phyloP scores from a whole-genome alignment of 2,329 filamentous ascomycete species.

The Phoma herbarum region DNA sequence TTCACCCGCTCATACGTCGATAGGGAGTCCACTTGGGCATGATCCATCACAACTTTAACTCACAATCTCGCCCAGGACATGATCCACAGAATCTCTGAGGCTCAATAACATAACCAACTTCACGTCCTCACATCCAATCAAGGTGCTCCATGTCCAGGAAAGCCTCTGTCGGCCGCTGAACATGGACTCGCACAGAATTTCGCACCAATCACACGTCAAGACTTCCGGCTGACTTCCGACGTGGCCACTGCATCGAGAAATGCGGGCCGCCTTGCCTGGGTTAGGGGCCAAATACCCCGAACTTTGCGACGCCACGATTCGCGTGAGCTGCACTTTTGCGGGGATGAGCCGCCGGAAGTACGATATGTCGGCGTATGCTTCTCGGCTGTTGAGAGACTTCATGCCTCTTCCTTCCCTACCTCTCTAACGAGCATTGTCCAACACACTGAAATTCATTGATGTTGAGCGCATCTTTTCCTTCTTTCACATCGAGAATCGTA shows the following conservation, averaged over 20 bases:
- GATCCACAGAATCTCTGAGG: not conserved
- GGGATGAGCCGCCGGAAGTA: constrained; percentile 8
- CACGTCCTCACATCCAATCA: not conserved
- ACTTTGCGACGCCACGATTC: constrained; percentile 18
- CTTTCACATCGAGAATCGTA: not conserved
- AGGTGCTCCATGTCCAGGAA: not conserved
- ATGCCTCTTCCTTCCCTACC: not conserved
- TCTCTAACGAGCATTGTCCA: not conserved
- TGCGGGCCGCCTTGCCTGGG: constrained; percentile 30
- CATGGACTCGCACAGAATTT: constrained; percentile 2
- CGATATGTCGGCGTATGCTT: constrained; percentile 25
- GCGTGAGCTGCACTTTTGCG: constrained; percentile 14
- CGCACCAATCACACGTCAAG: constrained; percentile 20
- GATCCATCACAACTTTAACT: not conserved
- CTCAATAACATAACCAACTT: not conserved
- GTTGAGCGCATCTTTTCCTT: not conserved
- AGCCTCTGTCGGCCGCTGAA: not conserved
- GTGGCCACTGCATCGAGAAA: constrained; percentile 22
- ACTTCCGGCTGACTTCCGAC: constrained; percentile 18
- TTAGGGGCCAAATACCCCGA: constrained; percentile 27
- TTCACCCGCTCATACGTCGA: not conserved
- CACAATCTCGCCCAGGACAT: not conserved
- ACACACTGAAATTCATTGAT: not conserved
- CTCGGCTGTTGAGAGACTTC: constrained; percentile 16
- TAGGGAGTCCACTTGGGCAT: not conserved